Conservation (phyloP, 441 rosid species). For the Syzygium syzygioides region DNA sequence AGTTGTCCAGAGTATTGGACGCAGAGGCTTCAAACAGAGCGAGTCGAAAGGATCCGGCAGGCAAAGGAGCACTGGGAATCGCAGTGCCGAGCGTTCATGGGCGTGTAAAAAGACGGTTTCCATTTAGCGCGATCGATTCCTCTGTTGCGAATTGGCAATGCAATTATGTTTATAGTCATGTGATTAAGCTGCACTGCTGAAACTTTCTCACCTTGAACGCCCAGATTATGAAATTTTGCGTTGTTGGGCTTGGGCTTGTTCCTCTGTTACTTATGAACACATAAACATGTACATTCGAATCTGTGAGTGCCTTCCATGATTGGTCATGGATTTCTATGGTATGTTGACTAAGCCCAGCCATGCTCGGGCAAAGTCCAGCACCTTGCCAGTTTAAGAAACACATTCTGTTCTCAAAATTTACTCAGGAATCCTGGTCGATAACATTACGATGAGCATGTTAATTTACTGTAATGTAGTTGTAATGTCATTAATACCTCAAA, state of each 20-base stretch:
- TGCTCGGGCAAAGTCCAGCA: neutral
- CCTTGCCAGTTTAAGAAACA: neutral
- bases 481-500: neutral
- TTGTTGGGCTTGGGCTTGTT: neutral
- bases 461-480: neutral
- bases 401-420: neutral
- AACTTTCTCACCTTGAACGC: neutral
- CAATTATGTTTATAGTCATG: neutral
- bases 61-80: constrained; percentile 84
- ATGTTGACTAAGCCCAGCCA: neutral
- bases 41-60: constrained; percentile 60
- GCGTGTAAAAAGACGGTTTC: constrained; percentile 23
- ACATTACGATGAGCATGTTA: neutral
- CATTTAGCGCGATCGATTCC: neutral
- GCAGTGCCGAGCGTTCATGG: constrained; percentile 64
- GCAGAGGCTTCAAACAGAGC: constrained; percentile 58
- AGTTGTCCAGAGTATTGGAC: constrained; percentile 81
- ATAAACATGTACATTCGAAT: neutral
- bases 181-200: neutral
- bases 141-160: neutral
- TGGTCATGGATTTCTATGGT: neutral
- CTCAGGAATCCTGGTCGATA: neutral
- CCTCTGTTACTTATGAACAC: neutral
- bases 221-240: neutral
- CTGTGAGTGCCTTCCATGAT: neutral